These are phyloP conservation scores for Opeltia flavorubescens DNA, from an alignment of 495 filamentous ascomycete genomes.

Conservation along the genomic window DNA sequence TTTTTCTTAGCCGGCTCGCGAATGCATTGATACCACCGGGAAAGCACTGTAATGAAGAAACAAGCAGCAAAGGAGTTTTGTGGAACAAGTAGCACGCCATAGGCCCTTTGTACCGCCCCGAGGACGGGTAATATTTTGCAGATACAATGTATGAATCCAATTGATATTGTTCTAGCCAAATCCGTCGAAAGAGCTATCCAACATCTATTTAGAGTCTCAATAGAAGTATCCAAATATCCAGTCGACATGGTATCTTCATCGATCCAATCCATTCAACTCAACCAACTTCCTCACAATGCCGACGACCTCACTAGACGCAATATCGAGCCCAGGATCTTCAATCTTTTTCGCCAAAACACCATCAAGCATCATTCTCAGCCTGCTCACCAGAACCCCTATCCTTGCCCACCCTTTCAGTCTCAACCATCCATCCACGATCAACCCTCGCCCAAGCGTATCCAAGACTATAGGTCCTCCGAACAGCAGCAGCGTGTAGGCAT, in stretches of 20 bases:
- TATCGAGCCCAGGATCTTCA: conserved; percentile 52
- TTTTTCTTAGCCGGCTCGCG: no score
- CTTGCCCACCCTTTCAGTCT: conserved; percentile 84
- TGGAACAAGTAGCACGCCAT: no score
- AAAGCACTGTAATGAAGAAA: no score
- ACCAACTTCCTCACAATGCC: conserved; percentile 62
- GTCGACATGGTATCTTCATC: no score
- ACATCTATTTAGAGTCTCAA: neutral
- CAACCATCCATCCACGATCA: conserved; percentile 90
- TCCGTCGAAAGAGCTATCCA: no score
- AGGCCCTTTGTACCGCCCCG: no score
- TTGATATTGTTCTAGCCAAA: no score
- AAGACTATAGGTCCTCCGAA: conserved; percentile 75
- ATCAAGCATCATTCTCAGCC: conserved; percentile 76
- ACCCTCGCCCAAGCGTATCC: conserved; percentile 75
- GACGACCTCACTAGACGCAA: conserved; percentile 53
- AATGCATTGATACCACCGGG: no score
- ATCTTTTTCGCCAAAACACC: conserved; percentile 62
- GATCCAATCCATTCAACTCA: conserved; percentile 78
- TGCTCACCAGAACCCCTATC: conserved; percentile 77
- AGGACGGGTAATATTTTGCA: no score
- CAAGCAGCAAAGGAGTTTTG: no score
- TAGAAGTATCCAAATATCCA: no score
- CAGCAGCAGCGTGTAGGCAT: conserved; percentile 77
- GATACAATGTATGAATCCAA: no score